Evolutionary conservation across 768 basidiomycete genomes (phyloP).

Genomic region (Pleurotus giganteus): DNA sequence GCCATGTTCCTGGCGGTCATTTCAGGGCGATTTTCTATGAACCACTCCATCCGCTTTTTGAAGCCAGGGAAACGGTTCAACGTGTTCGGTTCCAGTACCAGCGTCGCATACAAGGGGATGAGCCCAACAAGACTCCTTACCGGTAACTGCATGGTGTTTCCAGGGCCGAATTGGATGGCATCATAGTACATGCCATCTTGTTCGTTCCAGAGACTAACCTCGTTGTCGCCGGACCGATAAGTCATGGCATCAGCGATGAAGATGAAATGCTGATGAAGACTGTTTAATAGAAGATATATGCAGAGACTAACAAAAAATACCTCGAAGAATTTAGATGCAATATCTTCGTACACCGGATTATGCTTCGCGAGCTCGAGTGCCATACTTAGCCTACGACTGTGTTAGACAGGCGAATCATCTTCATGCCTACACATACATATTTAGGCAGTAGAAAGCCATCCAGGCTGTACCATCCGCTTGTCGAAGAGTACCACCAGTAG

Average conservation of each 20-base stretch:
- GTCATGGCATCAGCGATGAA: conserved; percentile 99
- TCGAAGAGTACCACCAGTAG: conserved; percentile 89
- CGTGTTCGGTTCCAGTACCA: conserved; percentile 87
- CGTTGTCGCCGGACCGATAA: conserved; percentile 73
- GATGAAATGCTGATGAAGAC: conserved; percentile 78
- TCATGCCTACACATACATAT: conserved; percentile 61
- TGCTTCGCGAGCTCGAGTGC: conserved; percentile 97
- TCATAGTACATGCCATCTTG: conserved; percentile 99
- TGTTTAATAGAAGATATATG: background rate
- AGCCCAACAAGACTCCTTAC: conserved; percentile 95
- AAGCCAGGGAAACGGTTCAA: conserved; percentile 95
- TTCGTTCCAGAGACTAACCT: conserved; percentile 91
- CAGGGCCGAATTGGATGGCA: conserved; percentile 84
- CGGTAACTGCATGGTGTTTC: conserved; percentile 85
- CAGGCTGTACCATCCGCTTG: conserved; percentile 99
- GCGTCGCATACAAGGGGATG: conserved; percentile 93
- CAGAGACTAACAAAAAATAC: conserved; percentile 27
- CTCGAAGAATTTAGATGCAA: conserved; percentile 97
- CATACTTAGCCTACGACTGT: conserved; percentile 77
- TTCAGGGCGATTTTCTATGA: conserved; percentile 88
- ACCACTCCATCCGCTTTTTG: conserved; percentile 99
- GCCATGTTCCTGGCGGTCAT: conserved; percentile 92
- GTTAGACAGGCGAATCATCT: conserved; percentile 4
- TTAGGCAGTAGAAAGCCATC: conserved; percentile 99
- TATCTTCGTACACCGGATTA: conserved; percentile 97